Evolutionary conservation across 1,139 yeast genomes (phyloP), one percentile per base, ranked within the genome.

Genomic region (Hyphopichia pseudoburtonii): DNA sequence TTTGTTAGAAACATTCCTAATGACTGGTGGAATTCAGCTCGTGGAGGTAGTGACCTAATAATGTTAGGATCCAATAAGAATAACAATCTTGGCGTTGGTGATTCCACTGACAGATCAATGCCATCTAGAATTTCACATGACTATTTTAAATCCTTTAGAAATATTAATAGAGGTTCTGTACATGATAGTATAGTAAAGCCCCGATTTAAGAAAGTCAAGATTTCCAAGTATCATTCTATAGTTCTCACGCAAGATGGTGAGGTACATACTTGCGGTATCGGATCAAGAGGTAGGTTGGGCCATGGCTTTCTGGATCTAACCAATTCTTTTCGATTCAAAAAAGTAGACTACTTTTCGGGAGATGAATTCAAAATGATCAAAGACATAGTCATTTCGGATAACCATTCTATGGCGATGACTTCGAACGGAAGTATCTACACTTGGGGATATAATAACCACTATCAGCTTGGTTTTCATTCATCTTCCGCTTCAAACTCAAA

Each of bases 371-470:
- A 57, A 9, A 50, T 53, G 3, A 66, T 83, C 2, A 46, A 52
- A 7, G 64, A 64, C 19, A 48, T 80, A 1, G 76, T 78, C 0
- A 57, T 80, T 2, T 82, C 89, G 28, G 76, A 78, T 45, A 85
- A 84, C 48, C 96, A 87, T 54, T 67, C 88, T 0, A 52, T 87
- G 19, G 73, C 56, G 0, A 52, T 86, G 17, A 75, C 85, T 1
- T 50, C 62, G 1, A 52, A 61, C 9, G 81, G 82, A 28, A 71
- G 70, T 15, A 64, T 87, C 2, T 85, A 70, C 46, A 62, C 90
- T 0, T 89, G 96, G 95, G 97, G 97, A 0, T 66, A 80, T 42
- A 87, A 87, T 51, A 66, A 70, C 21, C 73, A 60, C 51, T 74
- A 74, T 16, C 95, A 87, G 54, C 60, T 87, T 15, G 95, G 95